Base-by-base conservation (phyloP, 2,329 filamentous ascomycete species). In the Aspergillus unguis region DNA sequence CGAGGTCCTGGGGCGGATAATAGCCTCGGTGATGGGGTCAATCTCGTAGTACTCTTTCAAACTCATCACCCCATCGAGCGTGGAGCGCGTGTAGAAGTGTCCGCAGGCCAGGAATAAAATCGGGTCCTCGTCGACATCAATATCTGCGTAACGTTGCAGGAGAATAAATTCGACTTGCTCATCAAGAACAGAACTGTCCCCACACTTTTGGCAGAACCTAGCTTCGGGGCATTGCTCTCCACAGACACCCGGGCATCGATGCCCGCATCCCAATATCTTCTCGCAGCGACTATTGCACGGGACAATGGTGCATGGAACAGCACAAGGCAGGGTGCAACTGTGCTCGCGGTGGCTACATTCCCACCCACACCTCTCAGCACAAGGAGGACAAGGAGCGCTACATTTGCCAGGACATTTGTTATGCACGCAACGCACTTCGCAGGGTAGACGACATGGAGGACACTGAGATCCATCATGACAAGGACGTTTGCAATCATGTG, bases 161-260 rank as follows among this genome's bases (percentile, higher is more conserved):
- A 36, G 26, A 10, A 58, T 11, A n/a, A 58, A 23, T 9, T 58
- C 55, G 25, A 55, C 49, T 1, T 26, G 6, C 7, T 28, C 25
- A 11, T 45, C 33, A 8, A 28, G 28, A 6, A 45, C 38, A 17
- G 17, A 17, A 17, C 17, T 17, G 10, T 49, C 28, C 11, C 52
- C 41, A 36, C 56, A 58, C 4, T 31, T 6, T 3, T 54, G 54
- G 35, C 54, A 57, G 4, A 50, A 41, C 26, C 26, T 41, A 7
- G 52, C 17, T 9, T 50, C 33, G 6, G 58, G 57, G 23, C 60
- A 62, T 3, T 10, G 28, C 32, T 61, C 60, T 4, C 60, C 55
- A 26, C 58, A 62, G 3, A 59, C 10, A 5, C 53, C 41, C 3
- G 60, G 60, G 33, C 58, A 62, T 23, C 35, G 57, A 35, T 62